Base-by-base conservation (phyloP, 208 protist species). In the Crithidia bombi region DNA sequence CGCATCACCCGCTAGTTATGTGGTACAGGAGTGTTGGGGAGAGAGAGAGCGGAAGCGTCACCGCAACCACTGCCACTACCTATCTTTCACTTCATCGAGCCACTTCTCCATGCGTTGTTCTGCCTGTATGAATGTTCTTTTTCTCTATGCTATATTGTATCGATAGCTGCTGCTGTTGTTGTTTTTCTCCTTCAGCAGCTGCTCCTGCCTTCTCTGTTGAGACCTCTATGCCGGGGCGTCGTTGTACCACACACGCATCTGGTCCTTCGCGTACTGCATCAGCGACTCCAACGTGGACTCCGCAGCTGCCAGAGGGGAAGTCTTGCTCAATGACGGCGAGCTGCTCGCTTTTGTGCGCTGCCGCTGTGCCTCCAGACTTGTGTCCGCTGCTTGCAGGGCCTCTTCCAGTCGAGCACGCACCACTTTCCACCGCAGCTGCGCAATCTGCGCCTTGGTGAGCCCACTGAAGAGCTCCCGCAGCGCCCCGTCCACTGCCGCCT, bases 181-280 rank as follows among this genome's bases (percentile, higher is more conserved):
- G n/a, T n/a, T n/a, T n/a, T n/a, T n/a, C n/a, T n/a, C n/a, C n/a
- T n/a, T n/a, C n/a, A n/a, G n/a, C n/a, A n/a, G n/a, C n/a, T n/a
- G n/a, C 47, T 28, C 15, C 32, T 61, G 32, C 43, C 19, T 10
- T 23, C 43, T 61, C 36, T 23, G 36, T 32, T 32, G 41, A 65
- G 14, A 15, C 33, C 3, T 25, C 59, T 50, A 79, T 19, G 78
- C 44, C 17, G 77, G 63, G 0, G 83, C 79, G 26, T 35, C 58
- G 23, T 85, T 77, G 54, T 90, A 90, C 39, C 61, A 61, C 26
- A 57, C 52, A 11, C 68, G 47, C 9, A 91, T 68, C 51, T 81
- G 69, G 36, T 85, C 75, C 57, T 85, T 88, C n/a, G 86, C 78
- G 54, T 89, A 89, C 55, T 73, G 73, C 72, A 91, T 30, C 32